Percentiles rank a stretch among this genome's conserved stretches.
Evolutionary conservation across 1,284 basidiomycete species (phyloP).

Genomic region (Filobasidium uniguttulatum): DNA sequence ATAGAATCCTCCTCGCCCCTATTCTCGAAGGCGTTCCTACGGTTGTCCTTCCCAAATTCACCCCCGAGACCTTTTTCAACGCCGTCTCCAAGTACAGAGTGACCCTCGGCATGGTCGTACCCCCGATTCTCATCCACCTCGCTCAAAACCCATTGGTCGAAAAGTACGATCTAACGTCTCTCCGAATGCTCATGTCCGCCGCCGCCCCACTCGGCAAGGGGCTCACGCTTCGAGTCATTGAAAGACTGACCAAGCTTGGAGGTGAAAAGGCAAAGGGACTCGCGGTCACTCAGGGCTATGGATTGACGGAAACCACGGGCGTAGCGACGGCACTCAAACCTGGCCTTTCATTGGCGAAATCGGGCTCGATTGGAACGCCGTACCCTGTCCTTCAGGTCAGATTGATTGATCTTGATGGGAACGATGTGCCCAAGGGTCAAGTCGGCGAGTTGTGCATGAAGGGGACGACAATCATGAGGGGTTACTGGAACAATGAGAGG

Average conservation of each 20-base stretch:
- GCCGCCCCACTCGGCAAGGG: constrained; percentile 65
- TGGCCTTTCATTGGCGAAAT: constrained; percentile 30
- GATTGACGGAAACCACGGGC: constrained; percentile 41
- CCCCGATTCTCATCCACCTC: constrained; percentile 57
- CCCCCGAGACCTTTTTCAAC: constrained; percentile 44
- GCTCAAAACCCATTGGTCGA: constrained; percentile 44
- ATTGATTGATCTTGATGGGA: constrained; percentile 43
- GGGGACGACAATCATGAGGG: constrained; percentile 67
- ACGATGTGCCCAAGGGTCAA: constrained; percentile 42
- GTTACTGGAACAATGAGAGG: constrained; percentile 48
- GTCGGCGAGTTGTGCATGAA: constrained; percentile 69
- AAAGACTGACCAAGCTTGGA: constrained; percentile 1
- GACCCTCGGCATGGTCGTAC: constrained; percentile 56
- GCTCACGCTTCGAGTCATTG: constrained; percentile 28
- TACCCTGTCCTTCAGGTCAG: constrained; percentile 66
- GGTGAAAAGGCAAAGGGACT: too few species aligned
- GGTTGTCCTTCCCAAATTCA: constrained; percentile 56
- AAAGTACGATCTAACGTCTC: constrained; percentile 52
- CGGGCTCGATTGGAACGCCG: constrained; percentile 56
- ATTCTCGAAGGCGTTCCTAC: constrained; percentile 47
- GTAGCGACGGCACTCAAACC: constrained; percentile 30
- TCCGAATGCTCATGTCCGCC: constrained; percentile 54
- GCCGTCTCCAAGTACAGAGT: constrained; percentile 56
- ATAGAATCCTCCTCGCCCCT: constrained; percentile 46
- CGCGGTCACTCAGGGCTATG: constrained; percentile 6